Conservation (phyloP, 768 basidiomycete species). For the Piloderma croceum region DNA sequence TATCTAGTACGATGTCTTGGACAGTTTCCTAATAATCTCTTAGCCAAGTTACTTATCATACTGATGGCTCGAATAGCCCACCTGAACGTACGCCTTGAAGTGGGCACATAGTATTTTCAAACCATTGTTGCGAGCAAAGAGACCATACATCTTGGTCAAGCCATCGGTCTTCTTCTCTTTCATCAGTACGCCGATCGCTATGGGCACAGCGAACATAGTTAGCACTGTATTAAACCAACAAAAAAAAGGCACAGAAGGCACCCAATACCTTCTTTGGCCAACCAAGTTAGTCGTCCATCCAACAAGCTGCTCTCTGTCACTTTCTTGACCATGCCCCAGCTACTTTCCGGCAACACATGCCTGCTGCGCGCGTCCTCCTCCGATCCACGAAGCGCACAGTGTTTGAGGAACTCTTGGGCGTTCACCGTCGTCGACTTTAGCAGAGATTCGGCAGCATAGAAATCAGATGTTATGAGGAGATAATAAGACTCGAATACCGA, state of each 20-base stretch:
- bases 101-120: constrained; percentile 49
- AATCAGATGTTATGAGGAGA: constrained; percentile 43
- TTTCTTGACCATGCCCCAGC: constrained; percentile 45
- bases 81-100: constrained; percentile 61
- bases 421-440: constrained; percentile 27
- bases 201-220: background rate
- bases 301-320: constrained; percentile 52
- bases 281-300: constrained; percentile 36
- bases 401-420: constrained; percentile 44
- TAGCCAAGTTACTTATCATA: background rate
- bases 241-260: background rate
- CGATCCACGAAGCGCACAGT: constrained; percentile 38
- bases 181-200: constrained; percentile 54
- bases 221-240: background rate
- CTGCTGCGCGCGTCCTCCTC: constrained; percentile 56
- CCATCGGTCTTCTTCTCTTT: constrained; percentile 36
- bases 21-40: constrained; percentile 44
- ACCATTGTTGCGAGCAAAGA: constrained; percentile 55
- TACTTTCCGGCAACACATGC: constrained; percentile 44
- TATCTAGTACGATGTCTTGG: constrained; percentile 59
- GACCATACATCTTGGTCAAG: constrained; percentile 50
- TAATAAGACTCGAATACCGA: constrained; percentile 53
- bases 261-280: constrained; percentile 34
- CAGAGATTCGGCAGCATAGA: constrained; percentile 51
- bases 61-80: constrained; percentile 6